Base-by-base conservation (phyloP, 331 rosid species). In the Dryas integrifolia region DNA sequence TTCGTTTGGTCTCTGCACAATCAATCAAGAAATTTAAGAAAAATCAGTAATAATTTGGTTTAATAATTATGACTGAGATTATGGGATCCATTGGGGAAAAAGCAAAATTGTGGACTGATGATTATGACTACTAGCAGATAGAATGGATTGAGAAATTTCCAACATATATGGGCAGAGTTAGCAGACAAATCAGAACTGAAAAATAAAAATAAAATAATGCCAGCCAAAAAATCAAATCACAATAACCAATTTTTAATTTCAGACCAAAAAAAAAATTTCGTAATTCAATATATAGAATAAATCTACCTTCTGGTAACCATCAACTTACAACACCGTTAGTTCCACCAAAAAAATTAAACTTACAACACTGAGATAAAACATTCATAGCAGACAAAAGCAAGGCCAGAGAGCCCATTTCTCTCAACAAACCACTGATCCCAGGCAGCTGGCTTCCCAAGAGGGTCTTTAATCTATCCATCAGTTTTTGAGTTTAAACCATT, bases 221-320 rank as follows among this genome's bases (percentile, higher is more conserved):
- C 24, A 30, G 49, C 49, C 16, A 65, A 72, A 50, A n/a, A 52
- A 21, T 21, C 24, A 21, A 77, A 45, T 65, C 18, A 60, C 66
- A 83, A 60, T 48, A 46, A 16, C 50, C 30, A 5, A 55, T 56
- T 24, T 46, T 46, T 45, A 45, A 0, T 67, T 30, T 30, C 35
- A 30, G 35, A 30, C 35, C 35, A 1, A 1, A 30, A 30, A 30
- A 30, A 1, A 30, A 30, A 30, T 21, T 21, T 24, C 51, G 40
- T 45, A 45, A 0, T 67, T 75, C 70, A 46, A 65, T 45, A 70
- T 44, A 68, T 39, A 13, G 40, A 65, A 41, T 61, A 71, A 75
- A 53, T n/a, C 65, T 65, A 74, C 69, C 62, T 73, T 79, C 66
- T 15, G 73, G 78, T 76, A 79, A 76, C 73, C 72, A 81, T 70